Conservation (phyloP, 768 basidiomycete genomes). For the Hericium erinaceus region DNA sequence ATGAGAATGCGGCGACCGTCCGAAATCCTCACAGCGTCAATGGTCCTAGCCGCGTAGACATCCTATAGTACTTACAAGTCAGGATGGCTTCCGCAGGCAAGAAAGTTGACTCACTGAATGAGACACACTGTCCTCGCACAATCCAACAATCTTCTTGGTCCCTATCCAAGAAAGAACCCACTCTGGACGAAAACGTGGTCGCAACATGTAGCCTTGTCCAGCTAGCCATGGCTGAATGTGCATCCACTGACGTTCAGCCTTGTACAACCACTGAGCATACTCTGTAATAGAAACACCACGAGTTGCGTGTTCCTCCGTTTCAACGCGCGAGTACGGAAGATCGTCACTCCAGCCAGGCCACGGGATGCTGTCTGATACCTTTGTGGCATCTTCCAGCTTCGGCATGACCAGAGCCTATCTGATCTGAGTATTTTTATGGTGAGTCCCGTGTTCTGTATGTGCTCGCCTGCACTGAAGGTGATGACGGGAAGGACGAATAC, state of each 20-base stretch:
- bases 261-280: not conserved
- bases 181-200: not conserved
- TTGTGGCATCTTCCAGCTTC: no score
- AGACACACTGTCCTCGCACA: not conserved
- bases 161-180: not conserved
- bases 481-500: no score
- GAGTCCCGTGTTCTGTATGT: no score
- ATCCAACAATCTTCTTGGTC: not conserved
- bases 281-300: not conserved
- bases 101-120: not conserved
- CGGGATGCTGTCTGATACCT: not conserved
- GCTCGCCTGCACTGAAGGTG: no score
- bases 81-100: not conserved
- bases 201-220: not conserved
- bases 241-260: not conserved
- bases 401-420: no score
- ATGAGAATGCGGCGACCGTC: not conserved
- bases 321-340: not conserved
- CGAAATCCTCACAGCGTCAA: not conserved
- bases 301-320: not conserved
- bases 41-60: not conserved
- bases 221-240: not conserved
- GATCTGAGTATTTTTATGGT: no score
- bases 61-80: not conserved
- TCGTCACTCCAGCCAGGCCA: not conserved